Percentiles rank a stretch among this genome's conserved stretches.
Evolutionary conservation across 2,329 filamentous ascomycete species (phyloP).

Genomic region (Domatiomyces catenatus): DNA sequence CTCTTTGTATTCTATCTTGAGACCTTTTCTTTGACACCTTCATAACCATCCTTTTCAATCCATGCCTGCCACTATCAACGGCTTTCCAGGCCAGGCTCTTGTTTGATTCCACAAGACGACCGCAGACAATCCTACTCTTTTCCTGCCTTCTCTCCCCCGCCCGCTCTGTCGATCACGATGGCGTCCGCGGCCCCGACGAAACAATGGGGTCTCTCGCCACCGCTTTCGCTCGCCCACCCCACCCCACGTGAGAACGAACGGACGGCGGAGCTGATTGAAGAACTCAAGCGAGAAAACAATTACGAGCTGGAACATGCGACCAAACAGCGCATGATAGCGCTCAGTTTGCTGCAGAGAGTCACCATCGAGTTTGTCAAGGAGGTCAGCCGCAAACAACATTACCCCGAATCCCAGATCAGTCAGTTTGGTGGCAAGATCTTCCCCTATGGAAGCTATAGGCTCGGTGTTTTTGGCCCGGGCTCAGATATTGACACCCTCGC

Average conservation of each 20-base stretch:
- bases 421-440: slow-evolving; percentile 84
- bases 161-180: slow-evolving; percentile 2
- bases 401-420: slow-evolving; percentile 63
- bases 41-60: background rate
- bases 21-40: background rate
- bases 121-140: background rate
- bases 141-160: background rate
- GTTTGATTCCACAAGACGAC: background rate
- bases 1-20: background rate
- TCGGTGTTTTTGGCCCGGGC: slow-evolving; percentile 82
- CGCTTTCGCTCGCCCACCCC: slow-evolving; percentile 64
- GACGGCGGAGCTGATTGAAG: slow-evolving; percentile 65
- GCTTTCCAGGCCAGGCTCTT: background rate
- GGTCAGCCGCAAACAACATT: slow-evolving; percentile 57
- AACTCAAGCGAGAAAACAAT: slow-evolving; percentile 77
- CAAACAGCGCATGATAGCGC: slow-evolving; percentile 58
- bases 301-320: slow-evolving; percentile 77
- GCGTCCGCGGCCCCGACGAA: slow-evolving; percentile 14
- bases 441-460: slow-evolving; percentile 86
- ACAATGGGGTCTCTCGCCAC: slow-evolving; percentile 63
- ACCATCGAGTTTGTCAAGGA: slow-evolving; percentile 74
- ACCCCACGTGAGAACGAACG: slow-evolving; percentile 61
- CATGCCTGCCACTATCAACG: background rate
- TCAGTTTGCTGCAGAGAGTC: slow-evolving; percentile 62
- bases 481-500: slow-evolving; percentile 97